Conservation (phyloP, 805 yeast species). For the Pichia paraexigua region DNA sequence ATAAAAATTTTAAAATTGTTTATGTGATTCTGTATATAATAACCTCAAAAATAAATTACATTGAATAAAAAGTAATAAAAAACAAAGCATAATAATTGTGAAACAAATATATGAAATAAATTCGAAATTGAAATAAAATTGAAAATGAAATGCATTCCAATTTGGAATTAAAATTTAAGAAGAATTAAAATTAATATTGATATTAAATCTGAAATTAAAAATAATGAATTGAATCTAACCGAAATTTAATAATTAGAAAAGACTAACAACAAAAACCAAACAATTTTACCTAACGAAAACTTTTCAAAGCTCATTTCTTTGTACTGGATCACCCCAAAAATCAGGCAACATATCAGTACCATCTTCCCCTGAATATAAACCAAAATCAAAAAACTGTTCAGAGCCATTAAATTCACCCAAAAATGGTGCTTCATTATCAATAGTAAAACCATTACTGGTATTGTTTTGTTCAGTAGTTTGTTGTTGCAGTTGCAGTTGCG, state of each 20-base stretch:
- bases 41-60: background rate
- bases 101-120: background rate
- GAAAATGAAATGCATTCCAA: background rate
- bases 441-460: background rate
- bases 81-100: background rate
- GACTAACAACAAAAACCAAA: background rate
- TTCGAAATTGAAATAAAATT: background rate
- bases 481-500: background rate
- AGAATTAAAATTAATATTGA: background rate
- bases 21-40: background rate
- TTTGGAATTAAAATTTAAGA: background rate
- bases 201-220: too few relatives aligned
- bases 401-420: constrained; percentile 27
- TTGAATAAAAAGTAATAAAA: background rate
- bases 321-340: constrained; percentile 38
- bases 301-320: constrained; percentile 9
- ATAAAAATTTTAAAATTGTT: background rate
- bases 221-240: background rate
- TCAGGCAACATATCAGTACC: constrained; percentile 16
- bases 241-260: background rate
- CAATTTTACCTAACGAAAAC: background rate
- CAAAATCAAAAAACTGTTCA: constrained; percentile 28
- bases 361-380: constrained; percentile 28
- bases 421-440: constrained; percentile 34
- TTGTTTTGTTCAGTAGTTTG: background rate